Evolutionary conservation across 2,329 filamentous ascomycete species (phyloP).

Genomic region (Penicillium sumatraense): DNA sequence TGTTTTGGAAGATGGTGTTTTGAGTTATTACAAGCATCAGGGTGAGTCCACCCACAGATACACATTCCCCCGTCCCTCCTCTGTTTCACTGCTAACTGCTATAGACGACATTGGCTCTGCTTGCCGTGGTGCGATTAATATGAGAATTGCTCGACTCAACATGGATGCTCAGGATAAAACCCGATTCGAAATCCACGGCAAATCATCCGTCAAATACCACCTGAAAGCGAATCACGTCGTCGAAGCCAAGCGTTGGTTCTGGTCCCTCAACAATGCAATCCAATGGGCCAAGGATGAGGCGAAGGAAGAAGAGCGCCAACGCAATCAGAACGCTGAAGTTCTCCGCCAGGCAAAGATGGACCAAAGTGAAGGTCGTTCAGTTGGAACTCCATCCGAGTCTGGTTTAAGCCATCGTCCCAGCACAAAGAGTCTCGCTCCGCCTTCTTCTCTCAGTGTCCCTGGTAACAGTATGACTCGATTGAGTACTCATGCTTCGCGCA

Average conservation of each 20-base stretch:
- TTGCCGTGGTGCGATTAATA: conserved; percentile 97
- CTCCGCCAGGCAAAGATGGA: conserved; percentile 80
- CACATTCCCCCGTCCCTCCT: neutral
- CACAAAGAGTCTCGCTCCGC: conserved; percentile 41
- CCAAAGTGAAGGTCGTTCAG: conserved; percentile 61
- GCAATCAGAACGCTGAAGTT: conserved; percentile 73
- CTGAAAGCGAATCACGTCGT: conserved; percentile 98
- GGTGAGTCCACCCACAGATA: too few relatives aligned
- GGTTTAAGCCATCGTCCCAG: conserved; percentile 37
- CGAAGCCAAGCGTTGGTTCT: conserved; percentile 98
- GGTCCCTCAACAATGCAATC: conserved; percentile 97
- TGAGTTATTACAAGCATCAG: conserved; percentile 99
- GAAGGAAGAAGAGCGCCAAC: conserved; percentile 81
- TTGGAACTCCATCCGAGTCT: conserved; percentile 49
- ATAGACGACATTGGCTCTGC: conserved; percentile 89
- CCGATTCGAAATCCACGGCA: conserved; percentile 95
- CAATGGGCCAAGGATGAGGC: conserved; percentile 98
- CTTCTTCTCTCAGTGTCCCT: conserved; percentile 39
- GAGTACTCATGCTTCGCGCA: conserved; percentile 54
- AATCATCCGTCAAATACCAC: conserved; percentile 98
- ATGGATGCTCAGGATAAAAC: conserved; percentile 98
- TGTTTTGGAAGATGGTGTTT: conserved; percentile 92
- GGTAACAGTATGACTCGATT: conserved; percentile 50
- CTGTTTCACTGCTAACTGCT: conserved; percentile 23
- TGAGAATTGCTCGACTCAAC: conserved; percentile 91